Evolutionary conservation across 176 grass and related monocot genomes (phyloP).

Genomic region (Rhynchospora breviuscula): DNA sequence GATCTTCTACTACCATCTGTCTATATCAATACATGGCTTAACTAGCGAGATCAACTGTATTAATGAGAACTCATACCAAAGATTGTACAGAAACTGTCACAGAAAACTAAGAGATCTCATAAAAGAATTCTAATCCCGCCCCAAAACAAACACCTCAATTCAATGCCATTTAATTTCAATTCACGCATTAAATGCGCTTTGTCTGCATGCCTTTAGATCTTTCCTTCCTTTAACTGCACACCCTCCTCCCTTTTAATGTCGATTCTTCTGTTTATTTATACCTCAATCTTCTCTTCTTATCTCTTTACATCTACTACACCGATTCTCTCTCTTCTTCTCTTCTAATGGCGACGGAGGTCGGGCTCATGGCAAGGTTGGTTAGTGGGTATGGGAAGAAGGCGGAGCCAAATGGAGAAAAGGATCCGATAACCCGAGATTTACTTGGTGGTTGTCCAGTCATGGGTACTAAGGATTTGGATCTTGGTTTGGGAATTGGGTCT

Average conservation of each 20-base stretch:
- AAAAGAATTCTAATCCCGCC: constrained; percentile 7
- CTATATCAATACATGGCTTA: neutral
- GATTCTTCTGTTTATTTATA: neutral
- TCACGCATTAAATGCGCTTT: constrained; percentile 27
- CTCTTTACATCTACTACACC: constrained; percentile 15
- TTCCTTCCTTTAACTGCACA: neutral
- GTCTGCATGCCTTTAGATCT: constrained; percentile 32
- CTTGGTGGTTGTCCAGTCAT: constrained; percentile 60
- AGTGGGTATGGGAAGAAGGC: constrained; percentile 30
- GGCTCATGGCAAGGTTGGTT: constrained; percentile 43
- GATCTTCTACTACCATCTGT: neutral
- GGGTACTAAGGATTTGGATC: constrained; percentile 39
- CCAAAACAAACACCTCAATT: constrained; percentile 22
- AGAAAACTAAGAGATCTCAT: neutral
- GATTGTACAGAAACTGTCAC: neutral
- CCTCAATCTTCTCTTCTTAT: neutral
- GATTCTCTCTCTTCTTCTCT: neutral
- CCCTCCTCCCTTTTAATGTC: neutral
- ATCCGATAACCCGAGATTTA: constrained; percentile 87
- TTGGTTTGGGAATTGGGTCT: constrained; percentile 27
- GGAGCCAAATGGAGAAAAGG: constrained; percentile 26
- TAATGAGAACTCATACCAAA: neutral
- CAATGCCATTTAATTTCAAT: constrained; percentile 27
- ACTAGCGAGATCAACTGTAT: neutral
- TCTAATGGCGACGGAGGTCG: constrained; percentile 55